A percentile compares a stretch with the other conserved stretches of the same genome.
Evolutionary conservation across 75 land plant species (phyloP).

Genomic region (Sequoia sempervirens): DNA sequence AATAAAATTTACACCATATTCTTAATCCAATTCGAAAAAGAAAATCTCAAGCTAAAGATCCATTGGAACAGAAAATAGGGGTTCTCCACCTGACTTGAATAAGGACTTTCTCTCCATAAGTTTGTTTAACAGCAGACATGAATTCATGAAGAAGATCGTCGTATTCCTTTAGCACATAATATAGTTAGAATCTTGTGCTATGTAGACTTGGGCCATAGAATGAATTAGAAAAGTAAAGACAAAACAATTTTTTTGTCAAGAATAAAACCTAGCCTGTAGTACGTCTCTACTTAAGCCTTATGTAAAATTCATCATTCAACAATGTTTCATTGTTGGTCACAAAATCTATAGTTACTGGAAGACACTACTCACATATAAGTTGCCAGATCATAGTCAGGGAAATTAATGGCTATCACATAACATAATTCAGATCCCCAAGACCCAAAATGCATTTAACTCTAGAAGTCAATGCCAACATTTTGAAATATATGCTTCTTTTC

Average conservation of each 20-base stretch:
- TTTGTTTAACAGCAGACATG: conserved; percentile 85
- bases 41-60: background rate
- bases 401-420: background rate
- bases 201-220: background rate
- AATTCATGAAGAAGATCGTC: conserved; percentile 73
- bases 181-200: background rate
- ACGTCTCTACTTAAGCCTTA: conserved; percentile 72
- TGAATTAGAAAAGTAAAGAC: background rate
- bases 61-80: background rate
- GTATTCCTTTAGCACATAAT: conserved; percentile 48
- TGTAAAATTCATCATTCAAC: conserved; percentile 70
- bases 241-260: background rate
- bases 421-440: background rate
- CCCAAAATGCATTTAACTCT: background rate
- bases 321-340: conserved; percentile 43
- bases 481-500: background rate
- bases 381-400: background rate
- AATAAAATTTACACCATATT: background rate
- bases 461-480: background rate
- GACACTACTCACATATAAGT: conserved; percentile 24
- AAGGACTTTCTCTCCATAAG: conserved; percentile 92
- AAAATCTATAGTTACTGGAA: conserved; percentile 44
- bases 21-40: background rate
- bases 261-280: conserved; percentile 68
- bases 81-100: conserved; percentile 49